Conservation (phyloP, 2,329 filamentous ascomycete genomes). For the Nemania bipapillata region DNA sequence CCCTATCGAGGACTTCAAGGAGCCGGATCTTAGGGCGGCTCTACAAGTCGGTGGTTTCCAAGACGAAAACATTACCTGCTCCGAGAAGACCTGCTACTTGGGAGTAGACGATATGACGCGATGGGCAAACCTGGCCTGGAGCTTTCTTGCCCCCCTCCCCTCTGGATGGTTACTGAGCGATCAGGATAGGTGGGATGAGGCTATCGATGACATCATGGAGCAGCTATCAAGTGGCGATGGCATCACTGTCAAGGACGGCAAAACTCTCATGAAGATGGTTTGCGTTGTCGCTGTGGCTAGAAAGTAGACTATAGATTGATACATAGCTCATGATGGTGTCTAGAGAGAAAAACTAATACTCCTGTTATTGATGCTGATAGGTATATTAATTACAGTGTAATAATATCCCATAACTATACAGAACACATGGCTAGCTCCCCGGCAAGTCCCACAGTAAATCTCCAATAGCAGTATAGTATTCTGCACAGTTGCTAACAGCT, state of each 20-base stretch:
- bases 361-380: too few species aligned
- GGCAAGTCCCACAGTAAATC: too few species aligned
- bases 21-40: not conserved
- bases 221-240: slow-evolving; percentile 30
- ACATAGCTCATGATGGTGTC: too few species aligned
- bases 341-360: too few species aligned
- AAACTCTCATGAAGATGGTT: slow-evolving; percentile 34
- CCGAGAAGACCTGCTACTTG: slow-evolving; percentile 2
- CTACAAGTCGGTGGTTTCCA: slow-evolving; percentile 6
- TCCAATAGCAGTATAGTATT: too few species aligned
- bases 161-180: slow-evolving; percentile 32
- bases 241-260: slow-evolving; percentile 26
- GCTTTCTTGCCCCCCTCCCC: slow-evolving; percentile 21
- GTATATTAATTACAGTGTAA: too few species aligned
- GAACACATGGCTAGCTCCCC: too few species aligned
- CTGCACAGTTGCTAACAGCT: too few species aligned
- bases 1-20: not conserved
- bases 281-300: slow-evolving; percentile 28
- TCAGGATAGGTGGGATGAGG: slow-evolving; percentile 13
- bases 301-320: slow-evolving; percentile 14
- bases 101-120: slow-evolving; percentile 27
- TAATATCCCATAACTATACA: too few species aligned
- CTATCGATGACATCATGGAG: slow-evolving; percentile 28
- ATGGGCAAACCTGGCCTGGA: slow-evolving; percentile 38
- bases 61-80: not conserved